Evolutionary conservation across 768 basidiomycete species (phyloP).

Genomic region (Tulasnella sp.): DNA sequence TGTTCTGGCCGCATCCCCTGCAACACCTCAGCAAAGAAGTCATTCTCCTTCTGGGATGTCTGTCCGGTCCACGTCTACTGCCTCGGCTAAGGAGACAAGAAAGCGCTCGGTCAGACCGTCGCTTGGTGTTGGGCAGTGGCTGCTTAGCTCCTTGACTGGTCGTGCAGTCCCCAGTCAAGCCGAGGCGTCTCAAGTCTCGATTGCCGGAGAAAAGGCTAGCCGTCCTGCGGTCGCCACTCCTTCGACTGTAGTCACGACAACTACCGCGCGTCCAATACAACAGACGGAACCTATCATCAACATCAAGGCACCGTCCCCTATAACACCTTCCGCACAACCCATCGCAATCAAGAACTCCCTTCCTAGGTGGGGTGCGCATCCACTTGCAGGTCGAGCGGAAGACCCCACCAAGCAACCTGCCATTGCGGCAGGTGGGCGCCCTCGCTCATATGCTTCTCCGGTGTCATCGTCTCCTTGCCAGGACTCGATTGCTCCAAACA

Average conservation of each 20-base stretch:
- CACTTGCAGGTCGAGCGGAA: neutral
- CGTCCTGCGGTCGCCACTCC: neutral
- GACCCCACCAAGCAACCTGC: neutral
- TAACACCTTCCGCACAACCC: neutral
- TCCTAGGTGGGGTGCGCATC: neutral
- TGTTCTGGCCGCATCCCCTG: neutral
- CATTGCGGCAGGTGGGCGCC: neutral
- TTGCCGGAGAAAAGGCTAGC: neutral
- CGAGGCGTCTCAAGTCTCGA: slow-evolving; percentile 12
- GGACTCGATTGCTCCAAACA: neutral
- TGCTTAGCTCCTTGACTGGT: neutral
- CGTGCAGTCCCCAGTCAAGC: slow-evolving; percentile 12
- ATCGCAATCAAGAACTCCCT: slow-evolving; percentile 7
- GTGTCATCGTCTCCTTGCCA: slow-evolving; percentile 1
- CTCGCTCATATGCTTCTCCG: slow-evolving; percentile 3
- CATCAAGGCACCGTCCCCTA: neutral
- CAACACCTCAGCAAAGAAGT: slow-evolving; percentile 23
- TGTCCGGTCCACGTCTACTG: slow-evolving; percentile 41
- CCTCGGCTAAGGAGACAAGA: slow-evolving; percentile 26
- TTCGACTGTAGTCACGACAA: neutral
- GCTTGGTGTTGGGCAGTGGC: slow-evolving; percentile 10
- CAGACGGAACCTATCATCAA: neutral
- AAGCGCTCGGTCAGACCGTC: neutral
- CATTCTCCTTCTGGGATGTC: slow-evolving; percentile 60
- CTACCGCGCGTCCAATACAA: neutral